These are phyloP conservation scores for Colletotrichum chrysophilum DNA, from an alignment of 2,329 filamentous ascomycete species.

Conservation along the genomic window DNA sequence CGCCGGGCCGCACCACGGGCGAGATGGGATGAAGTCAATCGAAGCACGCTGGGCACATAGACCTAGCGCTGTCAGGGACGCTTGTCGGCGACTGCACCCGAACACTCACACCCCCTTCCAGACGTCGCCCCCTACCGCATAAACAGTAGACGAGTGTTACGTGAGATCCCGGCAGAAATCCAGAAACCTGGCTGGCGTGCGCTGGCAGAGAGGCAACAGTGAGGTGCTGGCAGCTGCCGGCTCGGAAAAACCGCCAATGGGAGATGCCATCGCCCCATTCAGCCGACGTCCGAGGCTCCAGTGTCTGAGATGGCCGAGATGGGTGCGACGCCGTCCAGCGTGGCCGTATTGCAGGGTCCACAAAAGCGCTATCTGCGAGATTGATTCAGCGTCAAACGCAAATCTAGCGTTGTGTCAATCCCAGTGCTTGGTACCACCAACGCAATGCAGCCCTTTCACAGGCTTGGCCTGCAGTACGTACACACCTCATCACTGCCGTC, in stretches of 20 bases:
- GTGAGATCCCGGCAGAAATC: conserved; percentile 18
- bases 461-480: background rate
- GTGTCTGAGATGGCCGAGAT: conserved; percentile 11
- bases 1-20: background rate
- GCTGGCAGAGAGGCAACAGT: background rate
- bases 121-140: conserved; percentile 6
- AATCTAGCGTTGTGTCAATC: conserved; percentile 15
- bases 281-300: conserved; percentile 19
- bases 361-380: conserved; percentile 19
- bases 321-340: background rate
- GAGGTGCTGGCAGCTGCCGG: background rate
- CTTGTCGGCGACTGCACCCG: conserved; percentile 5
- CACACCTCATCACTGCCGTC: background rate
- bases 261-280: background rate
- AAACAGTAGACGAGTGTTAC: conserved; percentile 15
- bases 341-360: background rate
- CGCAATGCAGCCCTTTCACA: background rate
- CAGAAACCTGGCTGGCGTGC: conserved; percentile 12
- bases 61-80: conserved; percentile 5
- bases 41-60: conserved; percentile 9
- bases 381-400: conserved; percentile 15
- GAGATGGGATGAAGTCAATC: conserved; percentile 22
- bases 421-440: conserved; percentile 11
- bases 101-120: background rate
- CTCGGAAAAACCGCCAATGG: background rate